These are phyloP conservation scores for Silybum marianum DNA, from an alignment of 129 eudicot genomes.

Conservation along the genomic window DNA sequence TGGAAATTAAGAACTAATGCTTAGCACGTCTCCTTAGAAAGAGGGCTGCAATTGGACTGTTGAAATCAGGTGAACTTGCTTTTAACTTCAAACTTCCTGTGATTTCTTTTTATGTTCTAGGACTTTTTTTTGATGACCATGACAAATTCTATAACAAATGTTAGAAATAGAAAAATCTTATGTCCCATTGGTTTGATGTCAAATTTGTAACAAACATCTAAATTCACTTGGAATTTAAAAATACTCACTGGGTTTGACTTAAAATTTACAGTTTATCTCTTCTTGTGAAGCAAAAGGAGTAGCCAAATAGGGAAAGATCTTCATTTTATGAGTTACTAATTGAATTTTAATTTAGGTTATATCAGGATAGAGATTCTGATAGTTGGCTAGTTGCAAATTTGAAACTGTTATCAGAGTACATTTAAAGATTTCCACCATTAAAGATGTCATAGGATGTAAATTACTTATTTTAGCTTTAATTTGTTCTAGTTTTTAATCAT, in stretches of 20 bases:
- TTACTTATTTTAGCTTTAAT: not conserved
- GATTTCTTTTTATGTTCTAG: not conserved
- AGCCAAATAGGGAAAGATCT: not conserved
- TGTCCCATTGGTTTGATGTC: conserved; percentile 8
- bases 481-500: not conserved
- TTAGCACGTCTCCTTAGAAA: not conserved
- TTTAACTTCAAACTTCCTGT: conserved; percentile 16
- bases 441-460: not conserved
- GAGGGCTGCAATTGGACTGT: conserved; percentile 3
- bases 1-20: not conserved
- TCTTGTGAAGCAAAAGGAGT: not conserved
- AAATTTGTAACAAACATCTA: not conserved
- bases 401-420: not conserved
- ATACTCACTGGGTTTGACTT: not conserved
- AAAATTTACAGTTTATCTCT: not conserved
- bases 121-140: not conserved
- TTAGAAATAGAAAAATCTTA: not conserved
- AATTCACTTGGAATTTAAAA: not conserved
- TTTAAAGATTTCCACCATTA: not conserved
- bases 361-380: not conserved
- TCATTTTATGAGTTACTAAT: conserved; percentile 1
- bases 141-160: not conserved
- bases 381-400: not conserved
- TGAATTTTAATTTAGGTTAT: not conserved
- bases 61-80: not conserved